Evolutionary conservation across 768 basidiomycete genomes (phyloP).

Genomic region (Myochromella boudieri): DNA sequence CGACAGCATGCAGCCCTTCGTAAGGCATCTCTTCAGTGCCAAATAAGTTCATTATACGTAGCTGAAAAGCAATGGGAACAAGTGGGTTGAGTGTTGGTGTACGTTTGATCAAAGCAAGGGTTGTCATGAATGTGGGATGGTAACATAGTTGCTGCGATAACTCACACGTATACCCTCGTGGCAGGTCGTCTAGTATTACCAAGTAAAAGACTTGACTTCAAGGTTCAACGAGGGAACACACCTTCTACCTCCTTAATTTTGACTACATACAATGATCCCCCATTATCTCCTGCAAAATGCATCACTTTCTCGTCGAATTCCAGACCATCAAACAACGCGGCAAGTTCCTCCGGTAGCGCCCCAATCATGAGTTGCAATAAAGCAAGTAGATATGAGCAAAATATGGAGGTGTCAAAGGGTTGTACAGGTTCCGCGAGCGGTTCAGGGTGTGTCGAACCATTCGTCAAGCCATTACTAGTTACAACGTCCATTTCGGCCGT

Average conservation of each 20-base stretch:
- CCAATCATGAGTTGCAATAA: slow-evolving; percentile 83
- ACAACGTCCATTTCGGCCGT: slow-evolving; percentile 23
- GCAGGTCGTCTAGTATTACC: slow-evolving; percentile 73
- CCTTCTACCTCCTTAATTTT: slow-evolving; percentile 79
- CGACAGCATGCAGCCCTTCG: slow-evolving; percentile 92
- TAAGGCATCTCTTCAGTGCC: slow-evolving; percentile 90
- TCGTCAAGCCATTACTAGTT: slow-evolving; percentile 25
- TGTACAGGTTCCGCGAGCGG: slow-evolving; percentile 24
- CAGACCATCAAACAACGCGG: slow-evolving; percentile 66
- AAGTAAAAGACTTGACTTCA: no score
- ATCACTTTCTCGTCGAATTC: slow-evolving; percentile 75
- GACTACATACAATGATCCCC: slow-evolving; percentile 79
- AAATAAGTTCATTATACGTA: slow-evolving; percentile 91
- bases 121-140: slow-evolving; percentile 78
- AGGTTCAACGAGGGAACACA: slow-evolving; percentile 28
- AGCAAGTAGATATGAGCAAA: slow-evolving; percentile 67
- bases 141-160: slow-evolving; percentile 76
- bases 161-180: slow-evolving; percentile 62
- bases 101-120: slow-evolving; percentile 94
- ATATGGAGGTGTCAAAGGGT: slow-evolving; percentile 67
- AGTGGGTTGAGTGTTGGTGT: slow-evolving; percentile 77
- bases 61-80: slow-evolving; percentile 77
- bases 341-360: slow-evolving; percentile 63
- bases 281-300: slow-evolving; percentile 74
- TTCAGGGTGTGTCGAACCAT: slow-evolving; percentile 26